A percentile compares a stretch with the other conserved stretches of the same genome.
Conservation (phyloP, 257 asterid species). For the Rehmannia glutinosa region DNA sequence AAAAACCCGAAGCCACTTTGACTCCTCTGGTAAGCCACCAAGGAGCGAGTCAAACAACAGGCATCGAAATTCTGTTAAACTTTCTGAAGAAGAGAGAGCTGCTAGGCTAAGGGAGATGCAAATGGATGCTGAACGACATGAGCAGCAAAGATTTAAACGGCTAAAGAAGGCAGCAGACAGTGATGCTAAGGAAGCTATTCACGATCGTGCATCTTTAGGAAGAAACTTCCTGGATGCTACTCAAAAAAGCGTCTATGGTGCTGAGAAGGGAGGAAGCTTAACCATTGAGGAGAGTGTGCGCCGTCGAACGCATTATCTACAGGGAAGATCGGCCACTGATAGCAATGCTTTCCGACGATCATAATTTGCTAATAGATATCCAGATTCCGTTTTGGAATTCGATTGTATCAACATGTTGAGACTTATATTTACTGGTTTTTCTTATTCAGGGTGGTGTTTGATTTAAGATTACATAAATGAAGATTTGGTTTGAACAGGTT, state of each 20-base stretch:
- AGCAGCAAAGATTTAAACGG: conserved; percentile 89
- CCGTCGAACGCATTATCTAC: conserved; percentile 75
- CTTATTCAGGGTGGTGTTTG: no score
- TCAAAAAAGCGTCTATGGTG: conserved; percentile 81
- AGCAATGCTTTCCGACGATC: conserved; percentile 77
- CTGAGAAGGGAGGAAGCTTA: conserved; percentile 89
- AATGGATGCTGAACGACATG: conserved; percentile 86
- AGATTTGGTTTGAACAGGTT: not conserved
- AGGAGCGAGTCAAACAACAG: conserved; percentile 34
- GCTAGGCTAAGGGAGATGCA: conserved; percentile 90
- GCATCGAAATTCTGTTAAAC: conserved; percentile 42
- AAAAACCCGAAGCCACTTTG: conserved; percentile 14
- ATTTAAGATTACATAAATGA: no score
- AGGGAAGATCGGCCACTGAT: conserved; percentile 61
- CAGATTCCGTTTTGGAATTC: no score
- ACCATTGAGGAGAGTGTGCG: conserved; percentile 97
- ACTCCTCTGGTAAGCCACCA: conserved; percentile 35
- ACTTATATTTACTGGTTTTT: no score
- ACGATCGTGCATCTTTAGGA: conserved; percentile 44
- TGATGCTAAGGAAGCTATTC: conserved; percentile 65
- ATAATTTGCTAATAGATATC: conserved; percentile 1
- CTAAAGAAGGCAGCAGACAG: conserved; percentile 78
- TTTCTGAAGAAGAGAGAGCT: conserved; percentile 93
- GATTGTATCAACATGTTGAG: no score
- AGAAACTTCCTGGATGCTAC: conserved; percentile 75